These are phyloP conservation scores for Chloranthus sessilifolius DNA, from an alignment of 164 flowering plant species.

Conservation along the genomic window DNA sequence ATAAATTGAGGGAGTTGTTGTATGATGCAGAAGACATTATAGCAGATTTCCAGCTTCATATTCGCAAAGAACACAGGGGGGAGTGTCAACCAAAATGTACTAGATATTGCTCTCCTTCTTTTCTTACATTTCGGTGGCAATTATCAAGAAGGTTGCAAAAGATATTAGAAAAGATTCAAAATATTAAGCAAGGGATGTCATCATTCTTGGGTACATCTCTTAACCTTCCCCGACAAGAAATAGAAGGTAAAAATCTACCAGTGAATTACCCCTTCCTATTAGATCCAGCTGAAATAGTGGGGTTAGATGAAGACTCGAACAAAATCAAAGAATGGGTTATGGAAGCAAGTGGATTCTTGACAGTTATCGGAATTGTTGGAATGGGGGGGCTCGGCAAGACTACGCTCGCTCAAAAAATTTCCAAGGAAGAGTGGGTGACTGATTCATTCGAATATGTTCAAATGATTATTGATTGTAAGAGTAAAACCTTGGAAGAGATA, in stretches of 20 bases:
- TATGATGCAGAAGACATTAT: too few relatives aligned
- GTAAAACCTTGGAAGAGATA: neutral
- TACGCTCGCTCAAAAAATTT: neutral
- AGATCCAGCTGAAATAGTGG: neutral
- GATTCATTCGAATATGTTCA: neutral
- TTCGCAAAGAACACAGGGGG: too few relatives aligned
- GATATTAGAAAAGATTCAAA: neutral
- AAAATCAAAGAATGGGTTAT: neutral
- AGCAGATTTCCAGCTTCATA: too few relatives aligned
- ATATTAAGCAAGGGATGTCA: neutral
- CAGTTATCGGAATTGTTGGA: neutral
- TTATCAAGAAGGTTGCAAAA: neutral
- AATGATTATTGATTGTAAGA: neutral
- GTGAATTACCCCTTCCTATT: neutral
- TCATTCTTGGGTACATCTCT: neutral
- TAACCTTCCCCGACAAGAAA: neutral
- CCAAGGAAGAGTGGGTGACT: neutral
- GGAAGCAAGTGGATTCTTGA: neutral
- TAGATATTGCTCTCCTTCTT: too few relatives aligned
- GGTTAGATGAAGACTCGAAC: too few relatives aligned
- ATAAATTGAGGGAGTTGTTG: too few relatives aligned
- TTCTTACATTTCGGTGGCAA: too few relatives aligned
- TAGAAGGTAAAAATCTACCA: neutral
- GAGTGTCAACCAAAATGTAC: too few relatives aligned
- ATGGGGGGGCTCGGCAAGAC: neutral